phyloP scores from a whole-genome alignment of 352 stramenopile genomes.

The Globisporangium perplexum region DNA sequence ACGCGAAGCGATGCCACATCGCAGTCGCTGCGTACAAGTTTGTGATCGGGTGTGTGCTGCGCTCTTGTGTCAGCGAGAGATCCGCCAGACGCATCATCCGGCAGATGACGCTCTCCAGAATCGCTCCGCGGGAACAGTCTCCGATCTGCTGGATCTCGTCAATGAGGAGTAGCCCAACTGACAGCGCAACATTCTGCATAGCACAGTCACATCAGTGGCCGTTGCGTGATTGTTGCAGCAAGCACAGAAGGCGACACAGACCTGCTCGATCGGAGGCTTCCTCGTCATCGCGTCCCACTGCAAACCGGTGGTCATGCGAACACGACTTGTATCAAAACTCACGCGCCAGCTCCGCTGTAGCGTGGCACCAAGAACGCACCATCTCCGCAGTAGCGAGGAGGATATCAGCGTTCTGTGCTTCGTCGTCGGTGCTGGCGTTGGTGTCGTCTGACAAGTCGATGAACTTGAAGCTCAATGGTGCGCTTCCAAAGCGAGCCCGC shows the following conservation, averaged over 20 bases:
- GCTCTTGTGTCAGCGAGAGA: slow-evolving; percentile 5
- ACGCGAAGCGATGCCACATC: not conserved
- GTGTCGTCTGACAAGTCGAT: slow-evolving; percentile 25
- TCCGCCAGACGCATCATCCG: slow-evolving; percentile 31
- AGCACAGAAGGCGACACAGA: not conserved
- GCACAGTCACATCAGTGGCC: not conserved
- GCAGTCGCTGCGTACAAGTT: slow-evolving; percentile 14
- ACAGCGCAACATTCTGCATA: slow-evolving; percentile 8
- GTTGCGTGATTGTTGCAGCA: not conserved
- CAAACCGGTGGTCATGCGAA: too few relatives aligned
- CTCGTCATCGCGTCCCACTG: slow-evolving; percentile 39
- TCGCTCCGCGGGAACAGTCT: slow-evolving; percentile 18
- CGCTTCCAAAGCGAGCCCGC: slow-evolving; percentile 26
- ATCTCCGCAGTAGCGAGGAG: slow-evolving; percentile 43
- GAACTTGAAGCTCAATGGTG: slow-evolving; percentile 26
- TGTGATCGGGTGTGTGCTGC: slow-evolving; percentile 9
- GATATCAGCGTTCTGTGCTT: slow-evolving; percentile 20
- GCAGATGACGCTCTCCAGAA: slow-evolving; percentile 27
- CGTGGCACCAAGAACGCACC: slow-evolving; percentile 3
- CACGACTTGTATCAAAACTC: not conserved
- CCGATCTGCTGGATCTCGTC: slow-evolving; percentile 48
- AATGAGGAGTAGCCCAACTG: slow-evolving; percentile 20
- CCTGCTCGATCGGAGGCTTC: slow-evolving; percentile 6
- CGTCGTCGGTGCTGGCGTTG: slow-evolving; percentile 4
- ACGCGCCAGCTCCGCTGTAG: not conserved